These are phyloP conservation scores for Stachybotrys chartarum DNA, from an alignment of 2,329 filamentous ascomycete genomes.

Conservation along the genomic window DNA sequence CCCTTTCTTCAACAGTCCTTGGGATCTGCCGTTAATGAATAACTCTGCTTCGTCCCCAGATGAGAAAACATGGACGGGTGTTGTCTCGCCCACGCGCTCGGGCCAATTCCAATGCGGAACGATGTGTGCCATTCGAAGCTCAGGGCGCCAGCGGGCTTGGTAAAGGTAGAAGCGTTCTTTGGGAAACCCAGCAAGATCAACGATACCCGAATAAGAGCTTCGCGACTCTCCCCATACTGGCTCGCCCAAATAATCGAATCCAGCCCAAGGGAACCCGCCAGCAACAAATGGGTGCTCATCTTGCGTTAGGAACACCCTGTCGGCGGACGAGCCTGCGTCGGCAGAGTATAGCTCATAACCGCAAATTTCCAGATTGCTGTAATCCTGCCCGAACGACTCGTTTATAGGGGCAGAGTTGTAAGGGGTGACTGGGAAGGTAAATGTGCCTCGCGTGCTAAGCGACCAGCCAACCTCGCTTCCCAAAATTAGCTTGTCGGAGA, in stretches of 20 bases:
- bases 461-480: slow-evolving; percentile 35
- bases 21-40: slow-evolving; percentile 42
- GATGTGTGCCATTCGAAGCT: slow-evolving; percentile 41
- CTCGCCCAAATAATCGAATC: slow-evolving; percentile 43
- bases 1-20: slow-evolving; percentile 29
- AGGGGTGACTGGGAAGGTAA: slow-evolving; percentile 41
- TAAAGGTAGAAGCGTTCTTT: slow-evolving; percentile 51
- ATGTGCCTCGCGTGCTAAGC: slow-evolving; percentile 43
- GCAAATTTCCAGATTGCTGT: slow-evolving; percentile 28
- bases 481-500: slow-evolving; percentile 39
- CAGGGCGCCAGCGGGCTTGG: slow-evolving; percentile 44
- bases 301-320: slow-evolving; percentile 45
- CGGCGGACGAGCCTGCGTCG: slow-evolving; percentile 38
- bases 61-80: slow-evolving; percentile 48
- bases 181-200: slow-evolving; percentile 49
- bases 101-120: slow-evolving; percentile 52
- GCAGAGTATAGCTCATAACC: slow-evolving; percentile 45
- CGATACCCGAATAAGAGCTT: slow-evolving; percentile 48
- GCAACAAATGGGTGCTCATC: slow-evolving; percentile 42
- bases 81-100: slow-evolving; percentile 35
- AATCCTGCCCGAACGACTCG: slow-evolving; percentile 30
- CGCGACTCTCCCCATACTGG: slow-evolving; percentile 39
- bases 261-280: slow-evolving; percentile 47
- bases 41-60: slow-evolving; percentile 46
- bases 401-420: slow-evolving; percentile 29